phyloP scores from a whole-genome alignment of 169 alveolate species.

The Plasmodium fragile region DNA sequence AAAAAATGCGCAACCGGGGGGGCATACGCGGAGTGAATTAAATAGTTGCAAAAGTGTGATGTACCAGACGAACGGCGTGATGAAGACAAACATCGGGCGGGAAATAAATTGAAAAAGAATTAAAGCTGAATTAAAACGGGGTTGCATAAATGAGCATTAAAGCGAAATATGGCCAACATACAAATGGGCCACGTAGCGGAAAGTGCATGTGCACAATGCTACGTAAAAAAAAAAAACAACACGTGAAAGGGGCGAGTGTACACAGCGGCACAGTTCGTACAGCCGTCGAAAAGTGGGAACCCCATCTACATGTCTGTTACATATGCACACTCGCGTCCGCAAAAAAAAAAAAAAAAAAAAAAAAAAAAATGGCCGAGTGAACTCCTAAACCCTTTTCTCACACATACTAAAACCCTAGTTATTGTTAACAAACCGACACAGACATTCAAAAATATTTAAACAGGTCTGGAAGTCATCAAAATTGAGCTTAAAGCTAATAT shows the following conservation, averaged over 20 bases:
- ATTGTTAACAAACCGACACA: constrained; percentile 42
- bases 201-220: not conserved
- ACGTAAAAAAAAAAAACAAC: not conserved
- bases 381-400: not conserved
- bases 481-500: constrained; percentile 38
- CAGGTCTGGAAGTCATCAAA: constrained; percentile 67
- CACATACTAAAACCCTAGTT: not conserved
- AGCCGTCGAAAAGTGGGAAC: not conserved
- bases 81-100: not conserved
- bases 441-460: constrained; percentile 47
- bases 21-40: not conserved
- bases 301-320: not conserved
- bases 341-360: not conserved
- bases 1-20: not conserved
- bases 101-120: too few species aligned
- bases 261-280: not conserved
- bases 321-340: not conserved
- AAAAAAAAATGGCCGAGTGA: not conserved
- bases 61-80: not conserved
- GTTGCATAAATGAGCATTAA: not conserved
- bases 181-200: not conserved
- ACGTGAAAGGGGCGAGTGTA: not conserved
- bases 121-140: not conserved
- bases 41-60: not conserved
- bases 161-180: not conserved